These are phyloP conservation scores for Kazachstania sp. DNA, from an alignment of 1,139 yeast genomes.

Conservation along the genomic window DNA sequence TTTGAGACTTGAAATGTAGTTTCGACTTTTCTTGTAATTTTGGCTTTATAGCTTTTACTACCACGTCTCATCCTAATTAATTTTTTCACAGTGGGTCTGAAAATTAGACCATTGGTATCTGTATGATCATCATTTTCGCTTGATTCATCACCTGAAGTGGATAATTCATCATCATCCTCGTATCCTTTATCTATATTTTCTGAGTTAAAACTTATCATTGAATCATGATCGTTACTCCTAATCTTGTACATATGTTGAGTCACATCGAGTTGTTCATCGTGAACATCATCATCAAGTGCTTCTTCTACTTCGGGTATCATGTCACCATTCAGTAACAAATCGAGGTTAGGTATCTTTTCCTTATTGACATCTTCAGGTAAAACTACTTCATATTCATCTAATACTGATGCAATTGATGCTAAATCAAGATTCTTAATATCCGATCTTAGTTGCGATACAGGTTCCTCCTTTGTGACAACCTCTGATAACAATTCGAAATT, in stretches of 20 bases:
- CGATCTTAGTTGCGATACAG: not conserved
- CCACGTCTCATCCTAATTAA: slow-evolving; percentile 3
- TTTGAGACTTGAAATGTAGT: slow-evolving; percentile 24
- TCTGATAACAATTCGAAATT: slow-evolving; percentile 1
- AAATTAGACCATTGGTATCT: not conserved
- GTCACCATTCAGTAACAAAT: slow-evolving; percentile 1
- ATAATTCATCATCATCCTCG: slow-evolving; percentile 1
- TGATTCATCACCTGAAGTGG: not conserved
- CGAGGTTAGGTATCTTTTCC: not conserved
- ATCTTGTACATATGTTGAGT: not conserved
- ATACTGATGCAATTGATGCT: slow-evolving; percentile 16
- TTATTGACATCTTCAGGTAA: slow-evolving; percentile 1
- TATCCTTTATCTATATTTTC: not conserved
- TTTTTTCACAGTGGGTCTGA: slow-evolving; percentile 4
- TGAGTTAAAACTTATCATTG: not conserved
- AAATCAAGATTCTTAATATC: slow-evolving; percentile 6
- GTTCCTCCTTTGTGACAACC: slow-evolving; percentile 3
- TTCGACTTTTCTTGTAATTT: slow-evolving; percentile 6
- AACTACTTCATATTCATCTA: slow-evolving; percentile 22
- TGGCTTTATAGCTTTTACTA: slow-evolving; percentile 6
- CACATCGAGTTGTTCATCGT: not conserved
- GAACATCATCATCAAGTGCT: not conserved
- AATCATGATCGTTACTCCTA: not conserved
- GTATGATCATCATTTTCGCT: not conserved
- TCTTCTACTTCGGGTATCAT: not conserved